Evolutionary conservation across 306 rosid species (phyloP).

Genomic region (Cicer judaicum): DNA sequence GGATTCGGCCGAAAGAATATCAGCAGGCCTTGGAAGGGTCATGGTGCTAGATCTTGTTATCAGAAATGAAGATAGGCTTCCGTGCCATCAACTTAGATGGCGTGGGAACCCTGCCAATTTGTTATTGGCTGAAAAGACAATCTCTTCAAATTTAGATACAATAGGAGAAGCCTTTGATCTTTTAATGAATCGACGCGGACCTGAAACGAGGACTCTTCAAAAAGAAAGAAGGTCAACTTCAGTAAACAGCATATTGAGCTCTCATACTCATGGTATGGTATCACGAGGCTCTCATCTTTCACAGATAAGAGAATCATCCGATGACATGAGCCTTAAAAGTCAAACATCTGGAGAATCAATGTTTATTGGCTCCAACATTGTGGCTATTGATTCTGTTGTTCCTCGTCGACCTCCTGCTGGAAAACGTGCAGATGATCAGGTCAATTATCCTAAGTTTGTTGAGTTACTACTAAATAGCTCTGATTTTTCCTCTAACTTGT

Average conservation of each 20-base stretch:
- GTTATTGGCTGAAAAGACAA: slow-evolving; percentile 69
- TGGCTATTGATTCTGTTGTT: slow-evolving; percentile 92
- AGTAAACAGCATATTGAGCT: slow-evolving; percentile 52
- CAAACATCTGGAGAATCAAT: slow-evolving; percentile 50
- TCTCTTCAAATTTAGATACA: slow-evolving; percentile 54
- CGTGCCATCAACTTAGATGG: slow-evolving; percentile 90
- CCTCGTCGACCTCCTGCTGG: slow-evolving; percentile 97
- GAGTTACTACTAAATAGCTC: slow-evolving; percentile 86
- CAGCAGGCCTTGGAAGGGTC: slow-evolving; percentile 86
- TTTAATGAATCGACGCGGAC: slow-evolving; percentile 59
- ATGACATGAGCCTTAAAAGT: slow-evolving; percentile 52
- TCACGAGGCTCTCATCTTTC: slow-evolving; percentile 69
- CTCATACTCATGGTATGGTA: slow-evolving; percentile 53
- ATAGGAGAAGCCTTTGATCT: slow-evolving; percentile 66
- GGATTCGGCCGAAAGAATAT: slow-evolving; percentile 69
- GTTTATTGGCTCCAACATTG: slow-evolving; percentile 55
- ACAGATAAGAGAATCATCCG: slow-evolving; percentile 63
- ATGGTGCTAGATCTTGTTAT: slow-evolving; percentile 88
- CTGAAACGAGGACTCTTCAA: slow-evolving; percentile 54
- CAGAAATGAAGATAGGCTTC: slow-evolving; percentile 98
- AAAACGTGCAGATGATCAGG: slow-evolving; percentile 91
- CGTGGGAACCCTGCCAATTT: slow-evolving; percentile 92
- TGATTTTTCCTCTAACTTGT: slow-evolving; percentile 73
- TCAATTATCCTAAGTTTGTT: slow-evolving; percentile 84
- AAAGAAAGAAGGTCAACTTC: slow-evolving; percentile 76